These are phyloP conservation scores for Globisporangium acanthophoron DNA, from an alignment of 352 stramenopile genomes.

Conservation along the genomic window DNA sequence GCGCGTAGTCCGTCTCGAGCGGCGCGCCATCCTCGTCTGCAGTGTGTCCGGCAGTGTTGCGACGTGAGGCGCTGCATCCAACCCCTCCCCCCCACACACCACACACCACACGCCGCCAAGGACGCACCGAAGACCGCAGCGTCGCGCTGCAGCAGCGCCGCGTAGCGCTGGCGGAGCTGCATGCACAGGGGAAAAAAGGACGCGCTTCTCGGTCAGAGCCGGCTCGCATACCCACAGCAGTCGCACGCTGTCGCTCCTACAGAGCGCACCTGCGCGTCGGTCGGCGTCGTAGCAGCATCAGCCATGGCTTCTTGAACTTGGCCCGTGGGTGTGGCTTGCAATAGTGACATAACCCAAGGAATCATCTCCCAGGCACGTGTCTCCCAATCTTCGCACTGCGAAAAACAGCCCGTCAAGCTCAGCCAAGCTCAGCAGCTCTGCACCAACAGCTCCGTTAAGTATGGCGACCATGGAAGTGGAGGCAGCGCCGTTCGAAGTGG, in stretches of 20 bases:
- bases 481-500: slow-evolving; percentile 24
- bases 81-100: background rate
- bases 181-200: background rate
- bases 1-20: slow-evolving; percentile 62
- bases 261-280: slow-evolving; percentile 20
- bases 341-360: background rate
- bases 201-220: background rate
- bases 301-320: background rate
- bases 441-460: background rate
- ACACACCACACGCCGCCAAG: background rate
- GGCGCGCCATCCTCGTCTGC: slow-evolving; percentile 28
- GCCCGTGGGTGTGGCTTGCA: background rate
- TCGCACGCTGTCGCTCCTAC: too few relatives aligned
- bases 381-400: background rate
- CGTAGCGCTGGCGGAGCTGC: slow-evolving; percentile 41
- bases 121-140: slow-evolving; percentile 33
- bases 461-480: slow-evolving; percentile 23
- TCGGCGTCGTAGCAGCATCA: background rate
- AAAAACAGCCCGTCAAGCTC: background rate
- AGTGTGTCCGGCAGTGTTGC: background rate
- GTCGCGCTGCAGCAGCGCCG: slow-evolving; percentile 35
- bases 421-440: background rate
- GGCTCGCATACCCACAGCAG: background rate
- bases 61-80: too few relatives aligned
- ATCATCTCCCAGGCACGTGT: background rate